phyloP scores from a whole-genome alignment of 192 early-diverging fungal genomes.

The Coemansia sp. region DNA sequence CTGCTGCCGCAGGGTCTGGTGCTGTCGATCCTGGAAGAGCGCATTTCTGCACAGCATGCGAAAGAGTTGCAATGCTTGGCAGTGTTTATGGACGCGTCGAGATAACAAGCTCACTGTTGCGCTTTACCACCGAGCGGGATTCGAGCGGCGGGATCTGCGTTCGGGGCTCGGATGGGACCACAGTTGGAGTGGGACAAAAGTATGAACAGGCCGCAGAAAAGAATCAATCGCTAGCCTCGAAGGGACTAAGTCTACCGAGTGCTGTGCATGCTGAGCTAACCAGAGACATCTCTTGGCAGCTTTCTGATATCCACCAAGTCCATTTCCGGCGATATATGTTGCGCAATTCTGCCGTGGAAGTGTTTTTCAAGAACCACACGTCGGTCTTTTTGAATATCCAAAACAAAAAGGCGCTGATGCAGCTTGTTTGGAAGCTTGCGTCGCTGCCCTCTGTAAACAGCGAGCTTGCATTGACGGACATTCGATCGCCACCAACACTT shows the following conservation, averaged over 20 bases:
- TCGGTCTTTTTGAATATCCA: constrained; percentile 39
- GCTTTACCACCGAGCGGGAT: constrained; percentile 34
- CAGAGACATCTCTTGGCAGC: constrained; percentile 34
- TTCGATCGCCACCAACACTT: constrained; percentile 33
- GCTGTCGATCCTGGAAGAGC: constrained; percentile 18
- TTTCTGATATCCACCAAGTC: constrained; percentile 33
- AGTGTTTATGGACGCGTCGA: constrained; percentile 34
- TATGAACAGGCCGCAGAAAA: neutral
- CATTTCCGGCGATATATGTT: constrained; percentile 48
- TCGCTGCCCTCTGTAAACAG: constrained; percentile 28
- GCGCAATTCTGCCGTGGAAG: constrained; percentile 43
- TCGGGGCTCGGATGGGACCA: constrained; percentile 10
- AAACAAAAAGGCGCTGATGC: constrained; percentile 40
- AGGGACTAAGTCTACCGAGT: neutral
- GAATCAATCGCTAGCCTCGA: neutral
- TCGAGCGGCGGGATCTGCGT: constrained; percentile 4
- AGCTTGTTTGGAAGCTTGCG: constrained; percentile 45
- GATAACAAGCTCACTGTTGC: constrained; percentile 26
- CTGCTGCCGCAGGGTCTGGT: neutral
- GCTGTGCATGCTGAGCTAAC: constrained; percentile 25
- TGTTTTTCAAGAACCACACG: constrained; percentile 45
- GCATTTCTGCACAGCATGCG: constrained; percentile 21
- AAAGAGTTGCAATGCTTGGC: constrained; percentile 36
- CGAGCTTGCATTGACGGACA: constrained; percentile 31
- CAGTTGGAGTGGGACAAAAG: neutral